Percentiles rank a stretch among this genome's conserved stretches.
Evolutionary conservation across 805 yeast species (phyloP).

Genomic region (Schwanniomyces polymorphus): DNA sequence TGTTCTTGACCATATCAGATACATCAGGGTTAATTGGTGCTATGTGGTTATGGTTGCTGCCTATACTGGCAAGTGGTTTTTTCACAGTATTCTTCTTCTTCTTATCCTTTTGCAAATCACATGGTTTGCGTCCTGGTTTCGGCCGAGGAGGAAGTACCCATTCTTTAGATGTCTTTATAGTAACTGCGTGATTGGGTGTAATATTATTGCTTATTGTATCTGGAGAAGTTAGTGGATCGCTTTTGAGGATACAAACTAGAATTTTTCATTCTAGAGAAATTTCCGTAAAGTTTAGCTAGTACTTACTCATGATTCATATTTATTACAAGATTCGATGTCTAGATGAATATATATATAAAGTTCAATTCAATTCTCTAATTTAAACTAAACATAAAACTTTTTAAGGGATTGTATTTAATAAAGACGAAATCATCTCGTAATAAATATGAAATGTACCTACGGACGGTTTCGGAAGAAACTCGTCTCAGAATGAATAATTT

Average conservation of each 20-base stretch:
- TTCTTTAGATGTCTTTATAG: conserved; percentile 62
- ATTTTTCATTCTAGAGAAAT: background rate
- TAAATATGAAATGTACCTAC: conserved; percentile 1
- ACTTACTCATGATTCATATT: conserved; percentile 1
- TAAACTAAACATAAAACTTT: background rate
- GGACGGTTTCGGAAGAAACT: conserved; percentile 5
- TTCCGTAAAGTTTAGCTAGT: background rate
- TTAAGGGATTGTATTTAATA: background rate
- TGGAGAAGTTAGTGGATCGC: conserved; percentile 1
- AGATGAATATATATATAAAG: background rate
- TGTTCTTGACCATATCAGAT: conserved; percentile 5
- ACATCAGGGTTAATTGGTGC: background rate
- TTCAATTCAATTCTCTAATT: background rate
- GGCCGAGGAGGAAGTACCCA: conserved; percentile 72
- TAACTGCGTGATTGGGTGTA: conserved; percentile 1
- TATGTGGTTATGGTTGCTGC: background rate
- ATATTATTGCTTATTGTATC: background rate
- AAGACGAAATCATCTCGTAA: conserved; percentile 2
- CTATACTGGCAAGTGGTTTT: background rate
- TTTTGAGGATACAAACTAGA: background rate
- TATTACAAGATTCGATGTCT: background rate
- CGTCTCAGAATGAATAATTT: background rate
- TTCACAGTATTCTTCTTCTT: conserved; percentile 2
- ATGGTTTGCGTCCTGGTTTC: conserved; percentile 45
- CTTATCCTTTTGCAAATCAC: conserved; percentile 4